phyloP scores from a whole-genome alignment of 306 rosid species.

The Senna siamea region DNA sequence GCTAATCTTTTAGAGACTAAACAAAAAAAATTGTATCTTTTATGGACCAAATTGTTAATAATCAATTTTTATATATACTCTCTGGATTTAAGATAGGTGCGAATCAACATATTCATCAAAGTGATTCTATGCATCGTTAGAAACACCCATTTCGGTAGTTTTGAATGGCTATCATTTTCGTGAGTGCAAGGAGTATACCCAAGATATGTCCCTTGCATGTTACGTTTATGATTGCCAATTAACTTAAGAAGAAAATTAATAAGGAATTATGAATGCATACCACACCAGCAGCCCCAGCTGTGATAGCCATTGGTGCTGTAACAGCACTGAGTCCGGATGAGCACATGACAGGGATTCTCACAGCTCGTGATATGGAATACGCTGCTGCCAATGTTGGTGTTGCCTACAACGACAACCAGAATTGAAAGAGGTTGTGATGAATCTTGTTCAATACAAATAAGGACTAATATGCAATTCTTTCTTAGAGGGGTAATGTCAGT shows the following conservation, averaged over 20 bases:
- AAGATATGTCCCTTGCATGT: too few species aligned
- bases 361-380: slow-evolving; percentile 86
- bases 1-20: too few species aligned
- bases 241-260: not conserved
- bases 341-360: slow-evolving; percentile 87
- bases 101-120: too few species aligned
- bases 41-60: too few species aligned
- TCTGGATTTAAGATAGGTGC: too few species aligned
- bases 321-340: slow-evolving; percentile 86
- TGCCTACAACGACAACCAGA: slow-evolving; percentile 53
- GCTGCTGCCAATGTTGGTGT: slow-evolving; percentile 92
- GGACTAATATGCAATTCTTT: not conserved
- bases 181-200: too few species aligned
- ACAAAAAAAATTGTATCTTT: too few species aligned
- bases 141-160: not conserved
- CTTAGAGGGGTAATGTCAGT: not conserved
- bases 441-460: not conserved
- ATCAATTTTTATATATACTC: too few species aligned
- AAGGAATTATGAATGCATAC: slow-evolving; percentile 47
- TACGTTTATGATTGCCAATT: not conserved
- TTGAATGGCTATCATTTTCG: too few species aligned
- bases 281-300: slow-evolving; percentile 97
- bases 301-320: slow-evolving; percentile 91
- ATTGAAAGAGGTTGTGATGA: not conserved
- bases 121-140: not conserved